Conservation (phyloP, 2,329 filamentous ascomycete species). For the Myriosclerotinia duriaeana region DNA sequence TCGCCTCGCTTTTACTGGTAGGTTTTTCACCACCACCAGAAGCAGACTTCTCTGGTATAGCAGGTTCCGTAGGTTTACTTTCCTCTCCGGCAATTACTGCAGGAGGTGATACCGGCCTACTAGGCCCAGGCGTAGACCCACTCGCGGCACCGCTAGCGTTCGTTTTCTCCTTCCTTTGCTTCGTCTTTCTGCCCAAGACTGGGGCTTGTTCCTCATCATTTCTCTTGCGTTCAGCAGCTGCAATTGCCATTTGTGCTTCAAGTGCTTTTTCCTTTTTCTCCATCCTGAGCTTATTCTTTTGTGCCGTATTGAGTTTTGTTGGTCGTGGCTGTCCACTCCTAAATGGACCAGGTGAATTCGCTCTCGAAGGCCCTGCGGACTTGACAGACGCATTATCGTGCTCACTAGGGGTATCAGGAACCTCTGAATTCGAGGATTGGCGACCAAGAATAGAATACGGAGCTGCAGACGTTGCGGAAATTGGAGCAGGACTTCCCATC, state of each 20-base stretch:
- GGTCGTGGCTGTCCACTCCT: slow-evolving; percentile 61
- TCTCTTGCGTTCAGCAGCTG: slow-evolving; percentile 47
- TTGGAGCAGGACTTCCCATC: slow-evolving; percentile 35
- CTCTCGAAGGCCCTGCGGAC: slow-evolving; percentile 69
- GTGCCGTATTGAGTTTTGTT: slow-evolving; percentile 65
- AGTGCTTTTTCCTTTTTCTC: slow-evolving; percentile 61
- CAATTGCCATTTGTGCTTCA: slow-evolving; percentile 53
- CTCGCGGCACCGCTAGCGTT: slow-evolving; percentile 38
- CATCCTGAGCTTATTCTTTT: slow-evolving; percentile 73
- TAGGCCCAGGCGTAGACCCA: slow-evolving; percentile 36
- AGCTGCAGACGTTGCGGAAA: slow-evolving; percentile 41
- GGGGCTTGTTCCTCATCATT: slow-evolving; percentile 60
- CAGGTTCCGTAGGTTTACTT: neutral
- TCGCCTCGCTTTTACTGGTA: slow-evolving; percentile 28
- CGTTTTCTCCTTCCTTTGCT: slow-evolving; percentile 72
- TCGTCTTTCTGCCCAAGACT: slow-evolving; percentile 79
- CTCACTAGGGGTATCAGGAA: slow-evolving; percentile 75
- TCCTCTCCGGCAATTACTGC: slow-evolving; percentile 24
- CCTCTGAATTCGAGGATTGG: slow-evolving; percentile 50
- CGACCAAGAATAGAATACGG: slow-evolving; percentile 47
- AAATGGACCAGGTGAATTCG: slow-evolving; percentile 67
- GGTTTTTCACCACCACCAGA: slow-evolving; percentile 22
- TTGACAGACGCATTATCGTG: slow-evolving; percentile 72
- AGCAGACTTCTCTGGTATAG: slow-evolving; percentile 8
- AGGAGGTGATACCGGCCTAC: slow-evolving; percentile 35